Conservation (phyloP, 805 yeast species). For the Ogataea corticis region DNA sequence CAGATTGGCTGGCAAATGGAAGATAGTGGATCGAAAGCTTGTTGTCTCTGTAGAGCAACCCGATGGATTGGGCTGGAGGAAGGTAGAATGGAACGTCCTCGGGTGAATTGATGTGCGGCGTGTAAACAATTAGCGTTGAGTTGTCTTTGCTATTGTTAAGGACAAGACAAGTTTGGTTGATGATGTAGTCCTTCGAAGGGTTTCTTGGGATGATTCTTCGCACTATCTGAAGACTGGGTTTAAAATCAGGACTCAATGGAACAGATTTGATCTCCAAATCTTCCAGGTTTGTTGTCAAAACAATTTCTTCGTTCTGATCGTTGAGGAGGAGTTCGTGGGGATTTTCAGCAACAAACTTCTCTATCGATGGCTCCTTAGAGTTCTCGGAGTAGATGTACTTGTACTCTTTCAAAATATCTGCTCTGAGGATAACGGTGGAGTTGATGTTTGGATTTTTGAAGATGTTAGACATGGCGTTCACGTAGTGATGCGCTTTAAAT, state of each 20-base stretch:
- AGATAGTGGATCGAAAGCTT: constrained; percentile 72
- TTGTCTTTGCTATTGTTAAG: constrained; percentile 37
- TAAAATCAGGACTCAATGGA: constrained; percentile 32
- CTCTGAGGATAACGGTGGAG: constrained; percentile 86
- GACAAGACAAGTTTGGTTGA: constrained; percentile 80
- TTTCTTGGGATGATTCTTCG: constrained; percentile 90
- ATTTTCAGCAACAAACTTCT: constrained; percentile 28
- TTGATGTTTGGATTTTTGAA: constrained; percentile 86
- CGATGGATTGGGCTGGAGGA: constrained; percentile 84
- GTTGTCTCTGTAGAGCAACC: constrained; percentile 51
- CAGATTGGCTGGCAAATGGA: constrained; percentile 48
- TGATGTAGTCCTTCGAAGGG: constrained; percentile 78
- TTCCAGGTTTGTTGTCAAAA: constrained; percentile 34
- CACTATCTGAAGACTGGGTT: constrained; percentile 55
- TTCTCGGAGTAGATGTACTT: constrained; percentile 37
- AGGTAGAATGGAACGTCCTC: constrained; percentile 82
- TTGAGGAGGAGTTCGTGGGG: constrained; percentile 36
- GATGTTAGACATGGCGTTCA: constrained; percentile 74
- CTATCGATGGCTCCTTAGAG: constrained; percentile 31
- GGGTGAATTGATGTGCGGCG: constrained; percentile 65
- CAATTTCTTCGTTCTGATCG: constrained; percentile 16
- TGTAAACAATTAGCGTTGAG: constrained; percentile 63
- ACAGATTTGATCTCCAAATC: constrained; percentile 43
- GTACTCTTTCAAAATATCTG: constrained; percentile 69
- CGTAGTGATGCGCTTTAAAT: constrained; percentile 59